Evolutionary conservation across 2,329 filamentous ascomycete genomes (phyloP), one percentile per base, ranked within the genome.

Genomic region (Venturia asperata): DNA sequence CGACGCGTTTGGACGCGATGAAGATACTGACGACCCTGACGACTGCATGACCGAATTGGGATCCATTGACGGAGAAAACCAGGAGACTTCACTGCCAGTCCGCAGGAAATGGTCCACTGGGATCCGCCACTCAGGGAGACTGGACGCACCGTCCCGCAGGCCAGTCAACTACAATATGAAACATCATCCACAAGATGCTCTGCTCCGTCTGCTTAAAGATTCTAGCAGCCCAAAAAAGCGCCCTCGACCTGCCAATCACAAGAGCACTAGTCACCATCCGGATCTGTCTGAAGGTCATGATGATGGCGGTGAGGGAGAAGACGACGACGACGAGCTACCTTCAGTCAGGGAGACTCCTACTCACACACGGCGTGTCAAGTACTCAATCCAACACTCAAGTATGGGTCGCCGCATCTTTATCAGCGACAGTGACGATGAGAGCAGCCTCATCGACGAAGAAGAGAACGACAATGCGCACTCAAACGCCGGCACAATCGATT

Each of bases 121-220:
- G 9, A 55, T 39, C 34, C 39, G 62, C n/a, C 62, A 63, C n/a
- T 63, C 62, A 24, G 21, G 21, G 13, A 39, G 61, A 47, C 27
- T 62, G 19, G 34, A 39, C 27, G 45, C 62, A n/a, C 24, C 39
- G 11, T 62, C 60, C 19, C 62, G 43, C 15, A 55, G 34, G 17
- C 24, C 30, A 27, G 34, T 47, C n/a, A 24, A 47, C 34, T 63
- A 63, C 17, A 63, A 39, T 24, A 63, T 45, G 39, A 47, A 63
- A 27, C 42, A n/a, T 3, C 62, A 63, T 27, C 62, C 62, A 15
- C 62, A 63, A 21, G 62, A 63, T 41, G 47, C 39, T 21, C 39
- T 24, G 19, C 43, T 63, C 24, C 39, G 43, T 42, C 43, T 61
- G 15, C 39, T 61, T 15, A 37, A 61, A 15, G 43, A 45, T n/a